phyloP scores from a whole-genome alignment of 176 grass and related monocot genomes.

The Oryza longistaminata region DNA sequence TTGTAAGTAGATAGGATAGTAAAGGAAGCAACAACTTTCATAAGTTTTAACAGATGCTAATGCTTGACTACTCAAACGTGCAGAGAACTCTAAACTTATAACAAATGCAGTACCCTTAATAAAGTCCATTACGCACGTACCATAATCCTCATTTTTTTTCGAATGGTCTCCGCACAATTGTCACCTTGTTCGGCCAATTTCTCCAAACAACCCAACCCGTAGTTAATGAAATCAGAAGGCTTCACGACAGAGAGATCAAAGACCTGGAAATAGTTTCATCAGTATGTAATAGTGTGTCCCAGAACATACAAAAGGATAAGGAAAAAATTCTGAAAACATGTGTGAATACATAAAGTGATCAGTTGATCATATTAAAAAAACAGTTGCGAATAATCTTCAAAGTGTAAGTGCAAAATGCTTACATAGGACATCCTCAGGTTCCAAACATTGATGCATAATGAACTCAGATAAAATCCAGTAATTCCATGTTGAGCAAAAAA shows the following conservation, averaged over 20 bases:
- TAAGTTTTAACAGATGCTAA: background rate
- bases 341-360: background rate
- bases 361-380: background rate
- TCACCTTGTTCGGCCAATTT: conserved; percentile 81
- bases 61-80: background rate
- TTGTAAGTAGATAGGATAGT: background rate
- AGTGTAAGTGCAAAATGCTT: background rate
- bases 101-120: background rate
- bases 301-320: conserved; percentile 10
- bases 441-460: background rate
- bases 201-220: conserved; percentile 92
- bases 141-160: conserved; percentile 85
- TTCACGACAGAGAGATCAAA: conserved; percentile 83
- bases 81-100: conserved; percentile 14
- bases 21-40: background rate
- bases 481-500: conserved; percentile 9
- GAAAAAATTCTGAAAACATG: background rate
- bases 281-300: background rate
- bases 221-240: conserved; percentile 84
- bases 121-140: conserved; percentile 51
- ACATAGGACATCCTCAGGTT: conserved; percentile 6
- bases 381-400: background rate
- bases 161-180: conserved; percentile 56
- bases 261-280: conserved; percentile 51
- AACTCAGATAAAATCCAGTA: conserved; percentile 9